Base-by-base conservation (phyloP, 2,329 filamentous ascomycete species). In the Cadophora luteo-olivacea region DNA sequence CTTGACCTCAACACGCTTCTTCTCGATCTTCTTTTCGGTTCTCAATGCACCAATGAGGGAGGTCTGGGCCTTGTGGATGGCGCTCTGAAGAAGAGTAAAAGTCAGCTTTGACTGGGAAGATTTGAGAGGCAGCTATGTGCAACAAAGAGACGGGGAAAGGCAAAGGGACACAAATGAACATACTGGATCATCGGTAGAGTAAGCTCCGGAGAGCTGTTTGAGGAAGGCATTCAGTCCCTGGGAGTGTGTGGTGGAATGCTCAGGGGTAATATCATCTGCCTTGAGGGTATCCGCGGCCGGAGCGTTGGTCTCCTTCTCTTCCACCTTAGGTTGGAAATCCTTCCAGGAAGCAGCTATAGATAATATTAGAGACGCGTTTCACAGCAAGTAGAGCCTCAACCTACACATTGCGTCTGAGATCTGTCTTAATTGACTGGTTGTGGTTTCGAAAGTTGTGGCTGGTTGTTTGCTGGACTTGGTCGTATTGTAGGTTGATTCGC, bases 221-320 rank as follows among this genome's bases (percentile, higher is more conserved):
- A 67, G 57, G 58, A 63, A 67, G 32, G 19, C 16, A 48, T 32
- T 52, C 24, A 67, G 65, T 24, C 57, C 58, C 24, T 67, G 57
- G 14, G 65, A 67, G 24, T 67, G 48, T 4, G 41, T 6, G 16
- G 58, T 16, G 36, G 45, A 7, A 7, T 25, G 33, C 11, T 16
- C 8, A 11, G 24, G 9, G 25, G 51, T 5, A 29, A 11, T 4
- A 54, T 9, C 51, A 14, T 22, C 51, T 32, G 24, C 32, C 38
- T 41, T 24, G 5, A 29, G 29, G 5, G 29, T 5, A 29, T 29
- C 5, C 29, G 29, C 29, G 3, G 29, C 29, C 29, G 29, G 29
- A 29, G 29, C 29, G 29, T n/a, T n/a, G n/a, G n/a, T n/a, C n/a
- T n/a, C n/a, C n/a, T n/a, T n/a, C n/a, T n/a, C n/a, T n/a, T n/a